Conservation (phyloP, 2,329 filamentous ascomycete species). For the Trichoderma guizhouense region DNA sequence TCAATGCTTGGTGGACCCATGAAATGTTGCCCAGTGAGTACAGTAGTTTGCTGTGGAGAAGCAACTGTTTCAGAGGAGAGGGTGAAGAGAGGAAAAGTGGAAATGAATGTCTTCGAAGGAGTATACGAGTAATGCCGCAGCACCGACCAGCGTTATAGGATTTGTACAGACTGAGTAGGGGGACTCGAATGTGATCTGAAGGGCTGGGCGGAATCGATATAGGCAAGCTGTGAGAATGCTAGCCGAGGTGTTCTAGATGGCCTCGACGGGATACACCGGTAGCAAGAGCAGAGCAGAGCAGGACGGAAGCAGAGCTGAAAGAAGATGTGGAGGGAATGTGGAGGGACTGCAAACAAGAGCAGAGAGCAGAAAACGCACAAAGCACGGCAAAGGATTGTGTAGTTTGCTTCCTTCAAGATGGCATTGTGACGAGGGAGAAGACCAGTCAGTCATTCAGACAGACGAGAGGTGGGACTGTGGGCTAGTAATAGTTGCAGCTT, state of each 20-base stretch:
- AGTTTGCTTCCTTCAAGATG: neutral
- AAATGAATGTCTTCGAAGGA: neutral
- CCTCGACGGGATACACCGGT: neutral
- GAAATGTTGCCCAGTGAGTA: neutral
- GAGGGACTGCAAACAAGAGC: neutral
- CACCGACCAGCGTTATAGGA: neutral
- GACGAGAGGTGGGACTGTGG: neutral
- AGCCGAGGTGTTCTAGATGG: neutral
- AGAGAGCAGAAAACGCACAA: neutral
- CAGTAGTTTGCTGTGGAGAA: neutral
- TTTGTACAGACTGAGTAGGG: neutral
- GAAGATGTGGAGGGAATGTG: neutral
- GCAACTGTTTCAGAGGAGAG: neutral
- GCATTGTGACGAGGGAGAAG: neutral
- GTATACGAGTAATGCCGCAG: neutral
- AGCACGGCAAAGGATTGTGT: neutral
- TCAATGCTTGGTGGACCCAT: slow-evolving; percentile 4
- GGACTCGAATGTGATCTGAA: neutral
- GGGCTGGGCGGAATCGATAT: neutral
- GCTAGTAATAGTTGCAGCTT: neutral
- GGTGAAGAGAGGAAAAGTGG: neutral
- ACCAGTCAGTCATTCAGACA: neutral
- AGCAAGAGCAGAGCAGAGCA: neutral
- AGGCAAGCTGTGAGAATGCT: neutral
- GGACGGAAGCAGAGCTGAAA: neutral